A percentile compares a stretch with the other conserved stretches of the same genome.
These are phyloP conservation scores for Phanerochaete carnosa DNA, from an alignment of 768 basidiomycete species.

Conservation along the genomic window DNA sequence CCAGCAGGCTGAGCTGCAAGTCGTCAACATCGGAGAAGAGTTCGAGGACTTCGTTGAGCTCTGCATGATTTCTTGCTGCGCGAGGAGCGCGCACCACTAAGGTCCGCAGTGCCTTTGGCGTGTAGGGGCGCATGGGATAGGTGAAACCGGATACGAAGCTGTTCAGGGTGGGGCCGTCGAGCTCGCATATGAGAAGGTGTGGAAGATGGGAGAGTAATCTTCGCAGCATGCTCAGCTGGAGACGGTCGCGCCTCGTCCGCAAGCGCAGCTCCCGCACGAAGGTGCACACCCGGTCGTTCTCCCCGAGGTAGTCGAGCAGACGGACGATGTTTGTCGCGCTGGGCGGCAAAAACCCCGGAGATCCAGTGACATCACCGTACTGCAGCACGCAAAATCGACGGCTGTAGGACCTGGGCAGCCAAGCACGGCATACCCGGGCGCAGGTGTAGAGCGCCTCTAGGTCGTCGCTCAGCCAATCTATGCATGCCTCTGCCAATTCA, in stretches of 20 bases:
- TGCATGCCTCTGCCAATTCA: neutral
- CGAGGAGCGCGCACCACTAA: neutral
- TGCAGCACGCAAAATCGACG: neutral
- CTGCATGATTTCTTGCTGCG: neutral
- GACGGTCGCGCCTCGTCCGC: neutral
- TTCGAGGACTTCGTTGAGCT: neutral
- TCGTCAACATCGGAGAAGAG: neutral
- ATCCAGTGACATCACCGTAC: neutral
- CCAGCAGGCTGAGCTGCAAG: neutral
- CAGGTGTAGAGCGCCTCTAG: neutral
- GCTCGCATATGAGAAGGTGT: neutral
- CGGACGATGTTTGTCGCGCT: neutral
- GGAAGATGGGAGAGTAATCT: neutral
- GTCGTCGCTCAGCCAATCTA: neutral
- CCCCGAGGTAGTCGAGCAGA: neutral
- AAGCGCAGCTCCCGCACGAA: neutral
- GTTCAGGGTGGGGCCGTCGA: neutral
- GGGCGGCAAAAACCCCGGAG: neutral
- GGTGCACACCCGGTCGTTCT: neutral
- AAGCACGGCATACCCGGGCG: neutral
- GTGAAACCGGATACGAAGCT: neutral
- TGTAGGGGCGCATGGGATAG: neutral
- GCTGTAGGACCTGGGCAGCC: neutral
- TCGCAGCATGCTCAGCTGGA: neutral
- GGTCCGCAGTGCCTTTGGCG: neutral